Percentiles rank a stretch among this genome's conserved stretches.
Evolutionary conservation across 2,329 filamentous ascomycete species (phyloP).

Genomic region (Raffaelea albimanens): DNA sequence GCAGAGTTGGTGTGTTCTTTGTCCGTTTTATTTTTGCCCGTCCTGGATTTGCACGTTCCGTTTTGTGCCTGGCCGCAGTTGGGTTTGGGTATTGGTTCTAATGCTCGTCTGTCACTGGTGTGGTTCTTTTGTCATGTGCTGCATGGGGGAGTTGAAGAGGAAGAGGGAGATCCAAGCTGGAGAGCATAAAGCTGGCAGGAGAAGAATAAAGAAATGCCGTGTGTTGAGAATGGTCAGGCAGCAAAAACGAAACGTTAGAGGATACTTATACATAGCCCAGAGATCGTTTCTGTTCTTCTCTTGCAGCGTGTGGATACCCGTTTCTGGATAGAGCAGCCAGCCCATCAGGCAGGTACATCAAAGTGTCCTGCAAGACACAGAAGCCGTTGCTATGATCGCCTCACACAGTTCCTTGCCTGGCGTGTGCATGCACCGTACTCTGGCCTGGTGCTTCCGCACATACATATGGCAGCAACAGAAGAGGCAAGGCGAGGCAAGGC

Average conservation of each 20-base stretch:
- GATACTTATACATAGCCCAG: constrained; percentile 6
- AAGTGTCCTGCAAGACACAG: neutral
- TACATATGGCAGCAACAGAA: too few relatives aligned
- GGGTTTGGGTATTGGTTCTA: too few relatives aligned
- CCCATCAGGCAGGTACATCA: constrained; percentile 7
- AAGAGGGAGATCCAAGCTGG: too few relatives aligned
- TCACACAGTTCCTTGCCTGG: neutral
- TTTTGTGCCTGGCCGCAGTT: neutral
- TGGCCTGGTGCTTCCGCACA: too few relatives aligned
- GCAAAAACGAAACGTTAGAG: neutral
- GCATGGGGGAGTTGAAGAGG: too few relatives aligned
- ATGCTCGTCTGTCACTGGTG: too few relatives aligned
- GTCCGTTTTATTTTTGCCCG: neutral
- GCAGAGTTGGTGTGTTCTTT: neutral
- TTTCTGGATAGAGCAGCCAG: constrained; percentile 3
- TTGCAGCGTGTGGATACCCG: constrained; percentile 1
- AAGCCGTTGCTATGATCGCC: constrained; percentile 2
- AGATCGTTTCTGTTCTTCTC: neutral
- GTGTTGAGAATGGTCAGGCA: neutral
- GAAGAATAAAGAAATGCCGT: too few relatives aligned
- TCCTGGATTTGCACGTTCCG: neutral
- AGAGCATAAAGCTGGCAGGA: too few relatives aligned
- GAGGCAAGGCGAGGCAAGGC: too few relatives aligned
- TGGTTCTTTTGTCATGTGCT: too few relatives aligned
- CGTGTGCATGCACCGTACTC: too few relatives aligned